Evolutionary conservation across 106 monocot species (phyloP).

Genomic region (Allium cepa): DNA sequence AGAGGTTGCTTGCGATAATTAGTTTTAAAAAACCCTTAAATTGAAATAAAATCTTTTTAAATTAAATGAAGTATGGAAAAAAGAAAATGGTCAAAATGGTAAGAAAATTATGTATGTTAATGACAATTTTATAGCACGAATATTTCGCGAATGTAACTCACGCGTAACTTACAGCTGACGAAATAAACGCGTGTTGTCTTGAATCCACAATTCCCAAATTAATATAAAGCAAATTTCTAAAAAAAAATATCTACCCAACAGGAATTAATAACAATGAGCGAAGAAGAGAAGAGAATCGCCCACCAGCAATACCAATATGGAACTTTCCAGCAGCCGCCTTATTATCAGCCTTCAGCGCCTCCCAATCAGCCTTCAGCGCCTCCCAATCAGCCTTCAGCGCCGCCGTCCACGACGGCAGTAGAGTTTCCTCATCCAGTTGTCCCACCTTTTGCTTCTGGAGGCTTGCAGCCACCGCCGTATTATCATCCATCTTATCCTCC

Average conservation of each 20-base stretch:
- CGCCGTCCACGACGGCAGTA: not conserved
- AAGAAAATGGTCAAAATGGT: too few relatives aligned
- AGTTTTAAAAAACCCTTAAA: too few relatives aligned
- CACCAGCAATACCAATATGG: constrained; percentile 2
- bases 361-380: not conserved
- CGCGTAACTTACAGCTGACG: too few relatives aligned
- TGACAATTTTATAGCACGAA: too few relatives aligned
- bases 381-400: not conserved
- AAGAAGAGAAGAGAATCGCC: constrained; percentile 2
- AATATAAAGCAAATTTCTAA: not conserved
- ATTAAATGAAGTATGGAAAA: too few relatives aligned
- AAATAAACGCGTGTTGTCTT: too few relatives aligned
- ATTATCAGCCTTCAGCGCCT: not conserved
- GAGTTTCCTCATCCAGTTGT: not conserved
- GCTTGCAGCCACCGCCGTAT: not conserved
- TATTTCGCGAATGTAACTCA: too few relatives aligned
- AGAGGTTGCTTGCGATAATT: too few relatives aligned
- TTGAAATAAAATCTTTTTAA: too few relatives aligned
- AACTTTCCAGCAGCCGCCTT: not conserved
- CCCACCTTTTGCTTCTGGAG: not conserved
- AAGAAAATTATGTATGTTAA: too few relatives aligned
- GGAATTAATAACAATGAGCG: not conserved
- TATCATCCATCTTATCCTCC: not conserved
- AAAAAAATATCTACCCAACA: too few relatives aligned
- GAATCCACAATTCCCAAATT: too few relatives aligned